Evolutionary conservation across 179 eudicot genomes (phyloP).

Genomic region (Camellia oleifera): DNA sequence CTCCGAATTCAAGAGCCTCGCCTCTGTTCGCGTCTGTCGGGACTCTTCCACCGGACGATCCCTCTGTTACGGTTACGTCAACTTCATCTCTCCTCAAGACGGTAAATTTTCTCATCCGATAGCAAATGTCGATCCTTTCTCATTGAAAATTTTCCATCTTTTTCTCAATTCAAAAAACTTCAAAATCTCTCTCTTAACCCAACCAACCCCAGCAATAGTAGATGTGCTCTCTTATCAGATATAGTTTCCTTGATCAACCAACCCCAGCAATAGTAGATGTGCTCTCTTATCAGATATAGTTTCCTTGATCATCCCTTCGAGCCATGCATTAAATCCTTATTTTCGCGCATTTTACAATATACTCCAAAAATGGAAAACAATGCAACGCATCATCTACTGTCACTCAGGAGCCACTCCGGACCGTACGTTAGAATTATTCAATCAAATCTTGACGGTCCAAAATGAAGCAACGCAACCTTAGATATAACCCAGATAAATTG

Average conservation of each 20-base stretch:
- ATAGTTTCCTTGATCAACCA: too few relatives aligned
- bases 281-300: too few relatives aligned
- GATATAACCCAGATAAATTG: not conserved
- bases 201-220: too few relatives aligned
- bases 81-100: constrained; percentile 53
- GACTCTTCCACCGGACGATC: constrained; percentile 59
- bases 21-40: constrained; percentile 73
- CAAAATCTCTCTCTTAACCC: too few relatives aligned
- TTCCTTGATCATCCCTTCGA: too few relatives aligned
- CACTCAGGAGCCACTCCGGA: not conserved
- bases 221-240: too few relatives aligned
- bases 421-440: not conserved
- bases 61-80: constrained; percentile 72
- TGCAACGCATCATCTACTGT: constrained; percentile 2
- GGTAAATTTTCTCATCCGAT: constrained; percentile 30
- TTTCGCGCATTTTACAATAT: not conserved
- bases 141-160: not conserved
- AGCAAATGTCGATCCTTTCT: not conserved
- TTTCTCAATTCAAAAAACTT: not conserved
- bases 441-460: not conserved
- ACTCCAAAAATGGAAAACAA: too few relatives aligned
- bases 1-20: constrained; percentile 43
- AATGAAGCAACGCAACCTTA: not conserved
- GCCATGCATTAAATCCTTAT: not conserved
- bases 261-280: too few relatives aligned